These are phyloP conservation scores for Ganoderma sinense DNA, from an alignment of 1,284 basidiomycete species.

Conservation along the genomic window DNA sequence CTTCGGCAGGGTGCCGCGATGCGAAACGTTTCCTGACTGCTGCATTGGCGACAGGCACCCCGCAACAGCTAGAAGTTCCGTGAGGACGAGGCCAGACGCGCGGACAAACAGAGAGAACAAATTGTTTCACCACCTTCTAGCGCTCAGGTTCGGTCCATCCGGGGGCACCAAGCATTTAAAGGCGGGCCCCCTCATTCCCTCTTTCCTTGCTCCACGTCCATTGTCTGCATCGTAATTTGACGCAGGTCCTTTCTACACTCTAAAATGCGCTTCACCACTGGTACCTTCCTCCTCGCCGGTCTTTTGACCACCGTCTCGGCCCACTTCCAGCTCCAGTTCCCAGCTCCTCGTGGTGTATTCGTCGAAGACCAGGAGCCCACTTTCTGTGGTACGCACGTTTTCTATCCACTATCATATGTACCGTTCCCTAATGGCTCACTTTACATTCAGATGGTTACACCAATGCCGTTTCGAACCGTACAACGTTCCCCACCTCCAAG, in stretches of 20 bases:
- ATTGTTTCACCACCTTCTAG: conserved; percentile 35
- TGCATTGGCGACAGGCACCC: neutral
- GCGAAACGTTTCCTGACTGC: neutral
- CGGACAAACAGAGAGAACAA: conserved; percentile 41
- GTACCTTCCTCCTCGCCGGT: conserved; percentile 38
- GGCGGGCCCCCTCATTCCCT: conserved; percentile 9
- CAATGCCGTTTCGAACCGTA: conserved; percentile 53
- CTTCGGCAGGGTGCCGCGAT: neutral
- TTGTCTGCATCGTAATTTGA: conserved; percentile 6
- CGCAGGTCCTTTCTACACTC: neutral
- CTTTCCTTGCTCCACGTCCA: conserved; percentile 13
- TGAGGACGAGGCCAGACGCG: neutral
- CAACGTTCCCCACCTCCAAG: conserved; percentile 66
- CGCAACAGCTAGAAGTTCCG: neutral
- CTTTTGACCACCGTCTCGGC: conserved; percentile 53
- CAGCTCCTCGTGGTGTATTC: conserved; percentile 66
- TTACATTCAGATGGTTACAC: conserved; percentile 57
- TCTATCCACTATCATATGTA: neutral
- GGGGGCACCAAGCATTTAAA: conserved; percentile 23
- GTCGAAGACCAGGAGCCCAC: conserved; percentile 62
- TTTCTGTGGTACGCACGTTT: conserved; percentile 56
- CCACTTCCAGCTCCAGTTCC: conserved; percentile 77
- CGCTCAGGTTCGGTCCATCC: conserved; percentile 2
- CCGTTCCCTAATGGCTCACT: neutral
- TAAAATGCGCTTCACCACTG: conserved; percentile 44